Conservation (phyloP, 164 flowering plant species). For the Paratinospora sagittata region DNA sequence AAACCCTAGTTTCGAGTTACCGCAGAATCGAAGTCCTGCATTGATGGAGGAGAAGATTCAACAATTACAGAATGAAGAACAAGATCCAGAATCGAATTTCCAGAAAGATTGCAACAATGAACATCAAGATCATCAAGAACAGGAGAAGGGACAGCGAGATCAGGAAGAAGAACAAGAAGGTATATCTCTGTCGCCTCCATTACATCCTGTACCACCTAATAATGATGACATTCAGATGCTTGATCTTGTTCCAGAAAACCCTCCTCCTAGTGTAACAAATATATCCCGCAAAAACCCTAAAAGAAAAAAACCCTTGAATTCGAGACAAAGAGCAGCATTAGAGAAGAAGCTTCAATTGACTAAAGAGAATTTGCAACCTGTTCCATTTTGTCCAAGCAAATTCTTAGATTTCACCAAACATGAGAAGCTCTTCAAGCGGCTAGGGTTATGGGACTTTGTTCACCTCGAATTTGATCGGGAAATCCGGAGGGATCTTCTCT, state of each 20-base stretch:
- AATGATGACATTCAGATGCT: not conserved
- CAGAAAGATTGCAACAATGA: not conserved
- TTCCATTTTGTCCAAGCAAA: conserved; percentile 58
- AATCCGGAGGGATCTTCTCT: conserved; percentile 50
- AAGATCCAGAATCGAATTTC: not conserved
- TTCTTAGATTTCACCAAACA: conserved; percentile 46
- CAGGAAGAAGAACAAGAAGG: conserved; percentile 19
- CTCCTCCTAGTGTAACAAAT: conserved; percentile 5
- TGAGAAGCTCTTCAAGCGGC: conserved; percentile 43
- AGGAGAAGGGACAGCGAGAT: not conserved
- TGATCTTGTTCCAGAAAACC: conserved; percentile 12
- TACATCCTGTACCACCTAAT: not conserved
- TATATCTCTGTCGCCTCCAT: conserved; percentile 17
- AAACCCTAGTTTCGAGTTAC: too few relatives aligned
- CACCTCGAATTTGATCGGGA: conserved; percentile 50
- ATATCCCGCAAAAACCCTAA: conserved; percentile 27
- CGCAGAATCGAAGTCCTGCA: not conserved
- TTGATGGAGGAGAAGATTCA: conserved; percentile 10
- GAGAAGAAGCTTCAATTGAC: conserved; percentile 39
- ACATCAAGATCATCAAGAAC: conserved; percentile 1
- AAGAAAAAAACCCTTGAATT: conserved; percentile 26
- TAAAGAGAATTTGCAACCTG: conserved; percentile 30
- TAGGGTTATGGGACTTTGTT: conserved; percentile 86
- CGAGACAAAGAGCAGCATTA: conserved; percentile 22
- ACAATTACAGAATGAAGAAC: conserved; percentile 8